phyloP scores from a whole-genome alignment of 495 filamentous ascomycete genomes.

The Cercophora samala region DNA sequence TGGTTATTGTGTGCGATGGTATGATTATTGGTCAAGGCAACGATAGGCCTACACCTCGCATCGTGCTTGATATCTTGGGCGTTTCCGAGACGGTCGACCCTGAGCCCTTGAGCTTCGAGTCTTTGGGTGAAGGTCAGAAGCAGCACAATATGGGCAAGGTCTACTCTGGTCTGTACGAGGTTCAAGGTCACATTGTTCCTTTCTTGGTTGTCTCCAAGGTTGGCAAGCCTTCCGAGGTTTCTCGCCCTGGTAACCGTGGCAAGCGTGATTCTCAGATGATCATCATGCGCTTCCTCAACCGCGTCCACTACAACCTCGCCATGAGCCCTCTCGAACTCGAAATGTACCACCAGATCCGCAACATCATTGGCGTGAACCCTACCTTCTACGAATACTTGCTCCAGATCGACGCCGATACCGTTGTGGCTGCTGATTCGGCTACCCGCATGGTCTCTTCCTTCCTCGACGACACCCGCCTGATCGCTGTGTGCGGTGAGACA shows the following conservation, averaged over 20 bases:
- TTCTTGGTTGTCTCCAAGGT: constrained; percentile 97
- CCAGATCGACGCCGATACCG: constrained; percentile 96
- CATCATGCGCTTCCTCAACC: constrained; percentile 96
- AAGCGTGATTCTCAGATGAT: constrained; percentile 99
- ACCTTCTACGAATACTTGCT: constrained; percentile 97
- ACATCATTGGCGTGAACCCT: constrained; percentile 98
- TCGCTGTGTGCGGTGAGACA: constrained; percentile 93
- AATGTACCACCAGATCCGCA: constrained; percentile 98
- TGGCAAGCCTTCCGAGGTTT: constrained; percentile 95
- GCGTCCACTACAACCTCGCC: constrained; percentile 90
- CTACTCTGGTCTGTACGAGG: constrained; percentile 96
- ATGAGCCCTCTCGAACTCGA: constrained; percentile 98
- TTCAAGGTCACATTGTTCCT: constrained; percentile 95
- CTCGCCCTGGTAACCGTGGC: constrained; percentile 93
- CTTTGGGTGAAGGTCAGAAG: constrained; percentile 89
- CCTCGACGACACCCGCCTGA: constrained; percentile 84
- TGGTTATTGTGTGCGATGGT: constrained; percentile 93
- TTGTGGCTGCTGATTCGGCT: constrained; percentile 85
- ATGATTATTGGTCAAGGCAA: constrained; percentile 99
- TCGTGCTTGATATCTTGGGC: constrained; percentile 95
- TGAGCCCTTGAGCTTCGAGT: constrained; percentile 97
- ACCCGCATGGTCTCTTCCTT: constrained; percentile 91
- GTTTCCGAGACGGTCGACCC: constrained; percentile 91
- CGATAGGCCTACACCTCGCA: constrained; percentile 89
- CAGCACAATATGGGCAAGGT: constrained; percentile 99